These are phyloP conservation scores for Debaryomycetaceae sp. DNA, from an alignment of 1,139 yeast genomes.

Conservation along the genomic window DNA sequence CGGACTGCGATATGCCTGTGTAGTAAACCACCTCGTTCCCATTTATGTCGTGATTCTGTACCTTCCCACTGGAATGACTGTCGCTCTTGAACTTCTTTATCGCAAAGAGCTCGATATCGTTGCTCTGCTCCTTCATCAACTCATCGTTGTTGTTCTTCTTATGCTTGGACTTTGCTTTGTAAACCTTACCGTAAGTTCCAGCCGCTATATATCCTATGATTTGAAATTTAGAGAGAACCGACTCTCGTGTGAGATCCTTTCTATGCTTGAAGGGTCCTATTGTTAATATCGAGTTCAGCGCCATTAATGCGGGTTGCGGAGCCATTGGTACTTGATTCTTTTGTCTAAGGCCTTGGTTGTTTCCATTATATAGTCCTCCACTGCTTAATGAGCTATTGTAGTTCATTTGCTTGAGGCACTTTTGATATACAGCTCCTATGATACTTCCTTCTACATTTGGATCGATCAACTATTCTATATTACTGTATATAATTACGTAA, in stretches of 20 bases:
- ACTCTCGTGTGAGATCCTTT: constrained; percentile 63
- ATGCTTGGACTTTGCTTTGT: constrained; percentile 67
- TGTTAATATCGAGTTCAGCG: constrained; percentile 64
- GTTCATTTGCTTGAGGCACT: neutral
- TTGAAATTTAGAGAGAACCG: constrained; percentile 78
- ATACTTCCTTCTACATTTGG: no score
- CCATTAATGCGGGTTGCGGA: constrained; percentile 53
- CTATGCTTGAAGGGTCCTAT: constrained; percentile 71
- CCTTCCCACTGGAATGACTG: constrained; percentile 51
- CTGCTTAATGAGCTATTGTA: constrained; percentile 2
- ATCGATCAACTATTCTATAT: no score
- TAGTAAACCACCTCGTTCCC: constrained; percentile 83
- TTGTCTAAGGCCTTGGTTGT: constrained; percentile 1
- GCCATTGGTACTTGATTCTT: constrained; percentile 11
- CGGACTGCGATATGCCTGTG: constrained; percentile 95
- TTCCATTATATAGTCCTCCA: neutral
- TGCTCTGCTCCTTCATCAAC: constrained; percentile 3
- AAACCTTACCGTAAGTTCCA: constrained; percentile 96
- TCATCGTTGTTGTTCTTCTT: constrained; percentile 7
- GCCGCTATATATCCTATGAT: constrained; percentile 96
- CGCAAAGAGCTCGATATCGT: constrained; percentile 50
- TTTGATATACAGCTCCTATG: no score
- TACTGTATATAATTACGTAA: neutral
- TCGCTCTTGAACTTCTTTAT: constrained; percentile 95
- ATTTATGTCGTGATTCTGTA: constrained; percentile 37